These are phyloP conservation scores for Coffea eugenioides DNA, from an alignment of 257 asterid genomes.

Conservation along the genomic window DNA sequence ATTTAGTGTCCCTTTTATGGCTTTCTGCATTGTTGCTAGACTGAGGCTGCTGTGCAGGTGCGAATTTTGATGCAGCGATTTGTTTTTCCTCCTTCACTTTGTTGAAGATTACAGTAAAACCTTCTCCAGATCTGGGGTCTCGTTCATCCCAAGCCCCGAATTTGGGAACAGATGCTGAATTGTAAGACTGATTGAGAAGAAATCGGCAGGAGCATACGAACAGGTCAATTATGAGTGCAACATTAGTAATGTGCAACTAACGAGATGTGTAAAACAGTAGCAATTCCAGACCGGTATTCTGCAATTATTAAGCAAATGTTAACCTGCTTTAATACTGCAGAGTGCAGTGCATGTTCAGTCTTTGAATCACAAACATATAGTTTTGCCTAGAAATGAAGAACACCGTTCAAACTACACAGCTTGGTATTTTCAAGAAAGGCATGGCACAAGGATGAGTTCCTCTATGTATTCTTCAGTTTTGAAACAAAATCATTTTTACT, in stretches of 20 bases:
- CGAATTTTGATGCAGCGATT: conserved; percentile 55
- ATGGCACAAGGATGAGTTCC: neutral
- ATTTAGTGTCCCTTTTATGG: conserved; percentile 26
- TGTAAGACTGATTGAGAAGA: conserved; percentile 40
- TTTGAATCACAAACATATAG: conserved; percentile 2
- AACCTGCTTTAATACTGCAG: neutral
- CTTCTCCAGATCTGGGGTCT: conserved; percentile 67
- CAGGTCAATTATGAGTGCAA: neutral
- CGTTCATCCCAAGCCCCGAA: conserved; percentile 79
- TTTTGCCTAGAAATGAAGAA: neutral
- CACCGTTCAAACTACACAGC: neutral
- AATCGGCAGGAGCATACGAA: neutral
- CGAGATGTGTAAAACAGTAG: neutral
- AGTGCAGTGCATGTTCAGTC: neutral
- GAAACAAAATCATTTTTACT: neutral
- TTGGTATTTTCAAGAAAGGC: neutral
- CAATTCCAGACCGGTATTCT: neutral
- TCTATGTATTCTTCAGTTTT: neutral
- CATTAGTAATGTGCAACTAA: too few relatives aligned
- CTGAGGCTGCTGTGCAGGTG: conserved; percentile 39
- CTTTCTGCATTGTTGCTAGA: conserved; percentile 17
- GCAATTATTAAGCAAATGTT: neutral
- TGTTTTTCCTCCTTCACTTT: conserved; percentile 79
- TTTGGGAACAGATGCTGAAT: conserved; percentile 69
- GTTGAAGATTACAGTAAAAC: conserved; percentile 71